phyloP scores from a whole-genome alignment of 1,284 basidiomycete genomes.

The Trichosporon asahii region DNA sequence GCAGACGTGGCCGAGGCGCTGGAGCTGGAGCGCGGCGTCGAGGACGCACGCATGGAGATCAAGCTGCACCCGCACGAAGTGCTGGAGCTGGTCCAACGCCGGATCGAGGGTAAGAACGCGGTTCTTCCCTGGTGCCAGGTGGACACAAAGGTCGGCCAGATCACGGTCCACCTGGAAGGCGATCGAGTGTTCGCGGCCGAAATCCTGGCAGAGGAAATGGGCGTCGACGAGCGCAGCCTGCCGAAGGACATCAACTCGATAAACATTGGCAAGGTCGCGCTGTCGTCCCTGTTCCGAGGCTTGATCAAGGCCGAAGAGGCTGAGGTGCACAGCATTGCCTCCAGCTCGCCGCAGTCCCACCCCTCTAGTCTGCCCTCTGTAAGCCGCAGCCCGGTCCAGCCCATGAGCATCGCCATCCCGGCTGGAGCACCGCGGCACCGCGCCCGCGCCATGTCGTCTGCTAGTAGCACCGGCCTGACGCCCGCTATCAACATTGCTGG shows the following conservation, averaged over 20 bases:
- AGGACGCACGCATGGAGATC: conserved; percentile 45
- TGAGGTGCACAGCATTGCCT: conserved; percentile 28
- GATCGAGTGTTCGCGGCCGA: conserved; percentile 84
- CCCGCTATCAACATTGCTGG: conserved; percentile 57
- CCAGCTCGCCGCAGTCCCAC: conserved; percentile 22
- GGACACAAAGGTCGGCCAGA: conserved; percentile 83
- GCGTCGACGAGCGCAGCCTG: conserved; percentile 60
- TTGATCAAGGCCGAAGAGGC: conserved; percentile 50
- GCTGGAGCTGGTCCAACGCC: conserved; percentile 76
- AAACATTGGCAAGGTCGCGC: conserved; percentile 52
- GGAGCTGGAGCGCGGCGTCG: conserved; percentile 43
- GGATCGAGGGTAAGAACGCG: conserved; percentile 88
- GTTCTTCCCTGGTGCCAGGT: conserved; percentile 80
- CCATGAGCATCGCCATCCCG: conserved; percentile 43
- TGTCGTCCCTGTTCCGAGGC: conserved; percentile 48
- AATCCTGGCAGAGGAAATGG: conserved; percentile 88
- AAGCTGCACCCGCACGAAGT: conserved; percentile 59
- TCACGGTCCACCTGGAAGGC: conserved; percentile 84
- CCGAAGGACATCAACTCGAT: conserved; percentile 68
- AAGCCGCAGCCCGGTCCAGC: conserved; percentile 32
- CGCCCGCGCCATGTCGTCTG: conserved; percentile 29
- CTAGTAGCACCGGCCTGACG: conserved; percentile 25
- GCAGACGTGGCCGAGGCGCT: conserved; percentile 63
- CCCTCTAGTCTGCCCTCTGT: conserved; percentile 33
- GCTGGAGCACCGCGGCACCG: conserved; percentile 33